Conservation (phyloP, 2,329 filamentous ascomycete species). For the Botrytis sinoallii region DNA sequence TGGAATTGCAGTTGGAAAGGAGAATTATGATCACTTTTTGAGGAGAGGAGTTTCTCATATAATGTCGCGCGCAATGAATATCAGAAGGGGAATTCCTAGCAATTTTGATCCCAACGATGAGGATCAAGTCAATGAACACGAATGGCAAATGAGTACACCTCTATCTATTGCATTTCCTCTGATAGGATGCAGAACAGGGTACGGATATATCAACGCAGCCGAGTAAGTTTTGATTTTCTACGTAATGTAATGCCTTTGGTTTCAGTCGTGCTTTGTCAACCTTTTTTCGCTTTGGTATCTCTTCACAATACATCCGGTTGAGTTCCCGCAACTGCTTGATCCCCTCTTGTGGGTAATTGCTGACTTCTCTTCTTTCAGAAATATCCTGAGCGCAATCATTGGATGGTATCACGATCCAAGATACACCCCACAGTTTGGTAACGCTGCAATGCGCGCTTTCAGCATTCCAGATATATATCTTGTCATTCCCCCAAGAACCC, state of each 20-base stretch:
- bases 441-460: neutral
- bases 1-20: neutral
- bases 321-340: neutral
- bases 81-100: neutral
- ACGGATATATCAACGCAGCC: neutral
- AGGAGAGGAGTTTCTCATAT: neutral
- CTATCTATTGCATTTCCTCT: neutral
- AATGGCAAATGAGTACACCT: neutral
- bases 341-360: neutral
- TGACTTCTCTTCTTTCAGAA: neutral
- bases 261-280: neutral
- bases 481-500: neutral
- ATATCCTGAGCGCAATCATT: neutral
- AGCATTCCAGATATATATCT: neutral
- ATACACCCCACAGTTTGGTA: neutral
- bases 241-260: neutral
- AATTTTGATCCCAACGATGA: neutral
- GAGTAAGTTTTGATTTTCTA: neutral
- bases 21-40: neutral
- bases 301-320: neutral
- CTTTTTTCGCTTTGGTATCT: neutral
- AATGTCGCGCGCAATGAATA: neutral
- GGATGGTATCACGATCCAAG: neutral
- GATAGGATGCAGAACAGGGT: neutral
- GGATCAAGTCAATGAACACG: neutral